Evolutionary conservation across 1,284 basidiomycete genomes (phyloP).

Genomic region (Takashimella tepidaria): DNA sequence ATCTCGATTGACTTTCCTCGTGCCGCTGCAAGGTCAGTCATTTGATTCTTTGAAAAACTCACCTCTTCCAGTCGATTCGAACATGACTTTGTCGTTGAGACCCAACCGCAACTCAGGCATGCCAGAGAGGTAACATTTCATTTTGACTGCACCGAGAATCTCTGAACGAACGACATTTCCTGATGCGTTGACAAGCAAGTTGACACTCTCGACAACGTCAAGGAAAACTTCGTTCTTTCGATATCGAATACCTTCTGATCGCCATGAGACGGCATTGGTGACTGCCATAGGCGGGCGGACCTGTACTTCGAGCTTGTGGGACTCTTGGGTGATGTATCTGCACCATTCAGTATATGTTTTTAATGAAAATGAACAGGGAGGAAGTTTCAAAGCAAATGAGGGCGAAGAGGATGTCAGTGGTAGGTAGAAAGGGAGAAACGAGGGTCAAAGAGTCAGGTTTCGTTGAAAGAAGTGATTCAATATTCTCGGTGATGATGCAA

Average conservation of each 20-base stretch:
- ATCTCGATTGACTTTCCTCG: conserved; percentile 98
- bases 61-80: conserved; percentile 94
- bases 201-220: conserved; percentile 97
- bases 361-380: no score
- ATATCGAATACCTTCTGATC: conserved; percentile 95
- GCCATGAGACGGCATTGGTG: conserved; percentile 97
- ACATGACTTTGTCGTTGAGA: conserved; percentile 99
- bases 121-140: conserved; percentile 98
- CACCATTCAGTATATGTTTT: no score
- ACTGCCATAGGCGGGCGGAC: conserved; percentile 94
- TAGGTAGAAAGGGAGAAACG: no score
- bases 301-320: conserved; percentile 96
- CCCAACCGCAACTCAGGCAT: conserved; percentile 97
- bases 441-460: no score
- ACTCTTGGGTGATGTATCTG: conserved; percentile 98
- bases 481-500: background rate
- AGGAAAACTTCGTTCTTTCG: conserved; percentile 99
- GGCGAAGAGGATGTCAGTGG: no score
- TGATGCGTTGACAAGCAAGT: conserved; percentile 91
- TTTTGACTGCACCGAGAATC: conserved; percentile 95
- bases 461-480: background rate
- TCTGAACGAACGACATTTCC: conserved; percentile 97
- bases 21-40: conserved; percentile 57
- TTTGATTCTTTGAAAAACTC: conserved; percentile 39
- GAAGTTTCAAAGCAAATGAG: no score